These are phyloP conservation scores for Saturnispora sanitii DNA, from an alignment of 805 yeast species.

Conservation along the genomic window DNA sequence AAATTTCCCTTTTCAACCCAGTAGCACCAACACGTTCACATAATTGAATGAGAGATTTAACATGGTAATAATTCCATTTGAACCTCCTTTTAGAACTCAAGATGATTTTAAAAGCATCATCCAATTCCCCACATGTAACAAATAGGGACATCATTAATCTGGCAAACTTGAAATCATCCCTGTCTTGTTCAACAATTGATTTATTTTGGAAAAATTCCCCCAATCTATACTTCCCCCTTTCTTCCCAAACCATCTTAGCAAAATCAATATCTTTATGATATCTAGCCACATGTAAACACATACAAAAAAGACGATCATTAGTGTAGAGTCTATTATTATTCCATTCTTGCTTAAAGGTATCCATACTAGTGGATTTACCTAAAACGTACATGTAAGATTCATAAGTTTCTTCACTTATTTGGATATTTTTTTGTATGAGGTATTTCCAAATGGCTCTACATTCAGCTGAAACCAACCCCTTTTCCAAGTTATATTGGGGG, in stretches of 20 bases:
- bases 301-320: conserved; percentile 42
- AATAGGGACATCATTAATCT: conserved; percentile 54
- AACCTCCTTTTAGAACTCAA: conserved; percentile 58
- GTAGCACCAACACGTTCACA: conserved; percentile 37
- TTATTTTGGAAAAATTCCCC: conserved; percentile 38
- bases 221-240: conserved; percentile 66
- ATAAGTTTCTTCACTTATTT: conserved; percentile 33
- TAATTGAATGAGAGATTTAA: conserved; percentile 32
- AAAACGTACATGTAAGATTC: conserved; percentile 45
- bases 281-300: conserved; percentile 59
- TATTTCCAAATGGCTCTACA: conserved; percentile 68
- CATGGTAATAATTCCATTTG: conserved; percentile 50
- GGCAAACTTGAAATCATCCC: conserved; percentile 61
- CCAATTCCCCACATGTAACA: conserved; percentile 41
- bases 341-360: conserved; percentile 29
- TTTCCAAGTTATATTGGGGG: conserved; percentile 27
- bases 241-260: conserved; percentile 64
- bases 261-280: conserved; percentile 42
- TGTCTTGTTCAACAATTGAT: conserved; percentile 29
- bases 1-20: conserved; percentile 23
- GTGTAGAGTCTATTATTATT: conserved; percentile 17
- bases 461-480: conserved; percentile 51
- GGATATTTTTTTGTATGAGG: conserved; percentile 19
- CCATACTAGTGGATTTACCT: conserved; percentile 27
- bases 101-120: conserved; percentile 64